A percentile compares a stretch with the other conserved stretches of the same genome.
phyloP scores from a whole-genome alignment of 805 yeast species.

The Zygoascus tannicola region DNA sequence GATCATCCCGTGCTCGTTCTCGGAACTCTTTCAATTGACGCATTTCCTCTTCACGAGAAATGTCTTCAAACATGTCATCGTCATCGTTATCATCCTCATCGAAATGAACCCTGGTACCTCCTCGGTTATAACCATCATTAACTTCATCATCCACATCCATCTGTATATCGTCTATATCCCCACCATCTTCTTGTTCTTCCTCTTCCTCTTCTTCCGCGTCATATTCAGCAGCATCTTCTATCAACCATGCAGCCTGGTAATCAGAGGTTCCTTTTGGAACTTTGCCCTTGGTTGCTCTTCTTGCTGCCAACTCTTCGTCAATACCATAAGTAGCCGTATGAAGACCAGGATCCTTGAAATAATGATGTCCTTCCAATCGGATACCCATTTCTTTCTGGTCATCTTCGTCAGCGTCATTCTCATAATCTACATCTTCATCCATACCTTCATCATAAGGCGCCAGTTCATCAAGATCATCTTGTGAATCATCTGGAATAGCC shows the following conservation, averaged over 20 bases:
- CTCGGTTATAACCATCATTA: too few relatives aligned
- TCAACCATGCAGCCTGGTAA: constrained; percentile 67
- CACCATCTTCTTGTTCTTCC: neutral
- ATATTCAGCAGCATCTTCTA: constrained; percentile 36
- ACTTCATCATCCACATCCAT: constrained; percentile 23
- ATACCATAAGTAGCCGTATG: constrained; percentile 20
- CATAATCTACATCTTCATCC: constrained; percentile 20
- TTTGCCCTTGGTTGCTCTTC: constrained; percentile 27
- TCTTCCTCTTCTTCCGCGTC: constrained; percentile 30
- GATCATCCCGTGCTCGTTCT: constrained; percentile 65
- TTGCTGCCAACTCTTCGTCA: constrained; percentile 24
- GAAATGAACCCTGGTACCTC: too few relatives aligned
- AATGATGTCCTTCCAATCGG: constrained; percentile 47
- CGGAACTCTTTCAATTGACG: constrained; percentile 65
- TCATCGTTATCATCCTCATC: constrained; percentile 24
- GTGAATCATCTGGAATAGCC: constrained; percentile 21
- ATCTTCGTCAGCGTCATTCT: constrained; percentile 25
- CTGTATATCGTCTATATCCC: neutral
- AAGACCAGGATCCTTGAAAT: constrained; percentile 30
- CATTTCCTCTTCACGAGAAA: constrained; percentile 74
- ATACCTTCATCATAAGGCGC: too few relatives aligned
- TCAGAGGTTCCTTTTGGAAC: constrained; percentile 67
- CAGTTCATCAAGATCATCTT: constrained; percentile 24
- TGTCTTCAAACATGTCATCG: constrained; percentile 57
- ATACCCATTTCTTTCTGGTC: constrained; percentile 35